phyloP scores from a whole-genome alignment of 805 yeast genomes.

The Barnettozyma siamensis region DNA sequence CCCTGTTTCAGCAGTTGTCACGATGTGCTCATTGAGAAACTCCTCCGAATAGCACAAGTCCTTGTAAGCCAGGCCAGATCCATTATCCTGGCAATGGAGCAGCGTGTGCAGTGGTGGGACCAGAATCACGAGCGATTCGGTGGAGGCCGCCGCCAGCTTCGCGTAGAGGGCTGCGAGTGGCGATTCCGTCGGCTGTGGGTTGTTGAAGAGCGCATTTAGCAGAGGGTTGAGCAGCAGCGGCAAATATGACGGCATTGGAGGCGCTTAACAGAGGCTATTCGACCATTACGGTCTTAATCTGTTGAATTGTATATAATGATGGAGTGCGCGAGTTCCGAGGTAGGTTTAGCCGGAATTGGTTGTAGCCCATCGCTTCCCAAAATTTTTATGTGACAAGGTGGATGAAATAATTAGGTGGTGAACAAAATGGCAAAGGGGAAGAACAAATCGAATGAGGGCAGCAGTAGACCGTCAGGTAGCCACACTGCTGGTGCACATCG shows the following conservation, averaged over 20 bases:
- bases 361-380: no score
- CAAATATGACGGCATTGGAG: conserved; percentile 35
- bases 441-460: conserved; percentile 42
- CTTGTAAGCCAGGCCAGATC: conserved; percentile 32
- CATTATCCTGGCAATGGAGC: conserved; percentile 33
- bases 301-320: no score
- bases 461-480: conserved; percentile 42
- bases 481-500: conserved; percentile 47
- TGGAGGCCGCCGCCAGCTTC: conserved; percentile 28
- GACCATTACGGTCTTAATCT: no score
- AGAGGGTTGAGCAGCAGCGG: conserved; percentile 59
- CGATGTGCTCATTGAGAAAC: conserved; percentile 58
- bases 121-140: conserved; percentile 49
- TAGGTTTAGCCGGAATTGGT: no score
- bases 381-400: neutral
- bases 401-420: no score
- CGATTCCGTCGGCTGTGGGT: conserved; percentile 44
- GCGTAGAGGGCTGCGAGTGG: conserved; percentile 43
- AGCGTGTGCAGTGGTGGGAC: conserved; percentile 56
- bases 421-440: conserved; percentile 37
- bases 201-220: conserved; percentile 60
- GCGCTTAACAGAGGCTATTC: no score
- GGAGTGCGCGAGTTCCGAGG: neutral
- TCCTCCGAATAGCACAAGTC: conserved; percentile 56
- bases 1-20: conserved; percentile 32